Conservation (phyloP, 192 early-diverging fungal species). For the Coemansia sp. region DNA sequence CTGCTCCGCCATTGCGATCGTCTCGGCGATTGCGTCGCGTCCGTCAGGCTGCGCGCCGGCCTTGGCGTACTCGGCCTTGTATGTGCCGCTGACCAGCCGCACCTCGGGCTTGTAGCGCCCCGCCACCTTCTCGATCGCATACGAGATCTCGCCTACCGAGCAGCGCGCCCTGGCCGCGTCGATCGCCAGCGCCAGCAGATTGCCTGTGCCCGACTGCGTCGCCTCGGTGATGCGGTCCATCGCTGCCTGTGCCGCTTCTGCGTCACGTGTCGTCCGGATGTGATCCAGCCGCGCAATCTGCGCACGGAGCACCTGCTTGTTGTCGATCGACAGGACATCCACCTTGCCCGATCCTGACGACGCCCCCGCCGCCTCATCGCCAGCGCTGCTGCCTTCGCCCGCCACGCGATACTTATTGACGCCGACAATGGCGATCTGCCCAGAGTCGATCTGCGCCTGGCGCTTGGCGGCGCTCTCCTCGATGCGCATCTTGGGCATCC, state of each 20-base stretch:
- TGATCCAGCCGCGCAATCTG: conserved; percentile 68
- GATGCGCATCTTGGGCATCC: conserved; percentile 87
- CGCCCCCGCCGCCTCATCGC: not conserved
- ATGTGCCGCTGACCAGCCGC: conserved; percentile 82
- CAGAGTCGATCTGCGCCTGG: conserved; percentile 87
- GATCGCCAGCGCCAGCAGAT: conserved; percentile 73
- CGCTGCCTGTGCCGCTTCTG: conserved; percentile 51
- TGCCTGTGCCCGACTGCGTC: conserved; percentile 60
- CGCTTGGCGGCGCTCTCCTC: conserved; percentile 86
- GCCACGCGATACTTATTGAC: conserved; percentile 84
- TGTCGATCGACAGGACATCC: conserved; percentile 77
- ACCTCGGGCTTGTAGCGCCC: conserved; percentile 80
- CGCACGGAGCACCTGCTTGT: conserved; percentile 66
- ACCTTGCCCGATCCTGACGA: conserved; percentile 17
- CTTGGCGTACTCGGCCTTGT: conserved; percentile 76
- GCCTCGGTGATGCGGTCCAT: conserved; percentile 69
- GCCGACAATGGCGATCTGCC: conserved; percentile 83
- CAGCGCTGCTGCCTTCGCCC: conserved; percentile 64
- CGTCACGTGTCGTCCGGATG: conserved; percentile 59
- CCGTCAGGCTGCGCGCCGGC: conserved; percentile 14
- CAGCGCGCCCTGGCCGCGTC: conserved; percentile 74
- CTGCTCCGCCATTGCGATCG: conserved; percentile 62
- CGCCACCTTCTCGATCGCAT: conserved; percentile 77
- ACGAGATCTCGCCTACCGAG: conserved; percentile 85
- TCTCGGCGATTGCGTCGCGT: conserved; percentile 62